Conservation (phyloP, 495 filamentous ascomycete genomes). For the Pyrenula massariospora region DNA sequence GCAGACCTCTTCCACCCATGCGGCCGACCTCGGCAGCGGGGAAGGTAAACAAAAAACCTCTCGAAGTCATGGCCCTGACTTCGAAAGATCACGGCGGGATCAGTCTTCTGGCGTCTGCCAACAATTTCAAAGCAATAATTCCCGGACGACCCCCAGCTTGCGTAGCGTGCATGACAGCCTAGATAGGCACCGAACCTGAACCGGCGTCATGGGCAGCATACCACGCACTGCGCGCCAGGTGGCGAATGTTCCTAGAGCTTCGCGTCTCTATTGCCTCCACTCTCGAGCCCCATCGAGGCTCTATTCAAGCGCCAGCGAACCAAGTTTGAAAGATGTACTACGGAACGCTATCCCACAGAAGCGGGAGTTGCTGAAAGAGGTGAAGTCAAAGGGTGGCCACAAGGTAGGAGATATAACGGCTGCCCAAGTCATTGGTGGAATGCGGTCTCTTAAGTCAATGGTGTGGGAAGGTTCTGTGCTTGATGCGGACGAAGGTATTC, state of each 20-base stretch:
- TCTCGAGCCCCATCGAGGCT: background rate
- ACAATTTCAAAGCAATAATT: too few species aligned
- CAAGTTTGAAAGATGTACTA: slow-evolving; percentile 76
- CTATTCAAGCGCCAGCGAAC: slow-evolving; percentile 36
- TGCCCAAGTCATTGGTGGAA: slow-evolving; percentile 88
- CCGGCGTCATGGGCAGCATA: background rate
- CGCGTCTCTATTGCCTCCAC: background rate
- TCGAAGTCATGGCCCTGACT: too few species aligned
- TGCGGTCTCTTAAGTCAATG: slow-evolving; percentile 96
- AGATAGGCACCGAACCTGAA: background rate
- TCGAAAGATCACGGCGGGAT: too few species aligned
- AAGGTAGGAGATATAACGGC: slow-evolving; percentile 85
- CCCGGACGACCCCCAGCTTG: too few species aligned
- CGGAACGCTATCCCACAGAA: slow-evolving; percentile 80
- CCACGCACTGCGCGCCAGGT: background rate
- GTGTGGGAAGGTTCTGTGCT: slow-evolving; percentile 98
- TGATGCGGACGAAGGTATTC: slow-evolving; percentile 92
- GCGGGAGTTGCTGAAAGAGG: slow-evolving; percentile 79
- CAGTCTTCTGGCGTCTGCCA: too few species aligned
- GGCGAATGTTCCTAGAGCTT: background rate
- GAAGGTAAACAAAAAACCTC: too few species aligned
- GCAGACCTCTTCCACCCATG: too few species aligned
- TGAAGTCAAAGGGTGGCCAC: slow-evolving; percentile 76
- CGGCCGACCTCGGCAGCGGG: too few species aligned
- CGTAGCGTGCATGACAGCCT: too few species aligned